Evolutionary conservation across 352 stramenopile species (phyloP), one percentile per base, ranked within the genome.

Genomic region (Lagenidium giganteum): DNA sequence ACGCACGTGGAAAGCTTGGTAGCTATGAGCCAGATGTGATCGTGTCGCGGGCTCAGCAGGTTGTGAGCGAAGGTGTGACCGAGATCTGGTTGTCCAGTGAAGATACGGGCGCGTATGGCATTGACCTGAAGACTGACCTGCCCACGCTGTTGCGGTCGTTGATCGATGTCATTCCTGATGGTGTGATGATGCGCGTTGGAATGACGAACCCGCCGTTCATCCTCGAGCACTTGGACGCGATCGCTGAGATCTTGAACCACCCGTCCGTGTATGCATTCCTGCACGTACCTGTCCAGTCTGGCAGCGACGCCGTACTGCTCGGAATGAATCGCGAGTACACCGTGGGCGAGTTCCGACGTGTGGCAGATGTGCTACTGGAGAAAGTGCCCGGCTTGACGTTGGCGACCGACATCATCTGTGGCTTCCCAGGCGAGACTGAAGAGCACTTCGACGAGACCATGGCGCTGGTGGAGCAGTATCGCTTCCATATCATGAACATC

Each of bases 131-230:
- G 14, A 95, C 76, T 4, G 76, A 88, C 51, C 42, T 97, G 22
- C 67, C 68, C 1, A 71, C 67, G 14, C 61, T 97, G 0, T 43
- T 97, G 42, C 47, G 54, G 13, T 60, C 60, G 18, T 26, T 97
- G n/a, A 41, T 92, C 21, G 50, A 77, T 22, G 63, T 93, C 31
- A 47, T 88, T 24, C 75, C 79, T 0, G 64, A 71, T 11, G 67
- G 75, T 9, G 68, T 88, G n/a, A 97, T 97, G 87, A 59, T 97
- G 4, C 73, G 86, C 26, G 67, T 97, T 13, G 89, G 89, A 17
- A 97, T 97, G 89, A 97, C 88, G 13, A 97, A 97, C 49, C 89
- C 89, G 32, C 89, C 89, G 30, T 97, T 87, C 61, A 96, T 97
- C 34, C 44, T 96, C 20, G 62, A 89, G 37, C 84, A 96, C 51